These are phyloP conservation scores for Aspergillus ibericus DNA, from an alignment of 2,329 filamentous ascomycete genomes.

Conservation along the genomic window DNA sequence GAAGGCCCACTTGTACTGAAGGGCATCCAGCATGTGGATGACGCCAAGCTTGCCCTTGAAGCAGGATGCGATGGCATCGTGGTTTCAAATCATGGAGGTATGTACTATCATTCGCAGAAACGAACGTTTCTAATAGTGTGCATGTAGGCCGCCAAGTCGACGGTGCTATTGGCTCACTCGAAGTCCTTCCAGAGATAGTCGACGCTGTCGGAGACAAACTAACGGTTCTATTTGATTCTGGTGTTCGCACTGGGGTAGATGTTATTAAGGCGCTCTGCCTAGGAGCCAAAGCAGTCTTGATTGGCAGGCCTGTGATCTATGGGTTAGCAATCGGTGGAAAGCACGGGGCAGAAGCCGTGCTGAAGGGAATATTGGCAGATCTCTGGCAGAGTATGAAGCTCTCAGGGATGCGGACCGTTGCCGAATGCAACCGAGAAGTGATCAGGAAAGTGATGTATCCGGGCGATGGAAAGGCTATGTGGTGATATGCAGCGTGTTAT, in stretches of 20 bases:
- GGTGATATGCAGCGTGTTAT: slow-evolving; percentile 21
- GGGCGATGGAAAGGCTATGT: slow-evolving; percentile 36
- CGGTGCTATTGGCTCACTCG: slow-evolving; percentile 51
- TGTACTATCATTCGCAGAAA: slow-evolving; percentile 1
- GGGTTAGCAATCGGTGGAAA: slow-evolving; percentile 57
- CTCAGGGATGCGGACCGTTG: slow-evolving; percentile 47
- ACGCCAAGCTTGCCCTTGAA: slow-evolving; percentile 48
- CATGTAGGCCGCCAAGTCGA: slow-evolving; percentile 48
- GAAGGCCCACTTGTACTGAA: slow-evolving; percentile 65
- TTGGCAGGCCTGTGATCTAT: slow-evolving; percentile 61
- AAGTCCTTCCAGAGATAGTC: slow-evolving; percentile 60
- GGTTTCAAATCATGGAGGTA: slow-evolving; percentile 55
- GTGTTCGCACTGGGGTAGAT: slow-evolving; percentile 52
- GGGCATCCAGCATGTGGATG: slow-evolving; percentile 55
- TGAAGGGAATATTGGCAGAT: slow-evolving; percentile 54
- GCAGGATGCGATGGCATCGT: slow-evolving; percentile 52
- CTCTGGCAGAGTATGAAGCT: slow-evolving; percentile 59
- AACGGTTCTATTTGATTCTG: slow-evolving; percentile 54
- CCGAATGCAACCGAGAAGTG: slow-evolving; percentile 35
- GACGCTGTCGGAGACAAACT: slow-evolving; percentile 55
- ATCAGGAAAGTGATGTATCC: slow-evolving; percentile 37
- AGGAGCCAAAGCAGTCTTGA: slow-evolving; percentile 59
- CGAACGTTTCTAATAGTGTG: neutral
- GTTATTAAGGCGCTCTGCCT: slow-evolving; percentile 54
- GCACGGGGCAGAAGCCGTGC: slow-evolving; percentile 54